A percentile compares a stretch with the other conserved stretches of the same genome.
phyloP scores from a whole-genome alignment of 2,329 filamentous ascomycete genomes.

The Orbilia brochopaga region DNA sequence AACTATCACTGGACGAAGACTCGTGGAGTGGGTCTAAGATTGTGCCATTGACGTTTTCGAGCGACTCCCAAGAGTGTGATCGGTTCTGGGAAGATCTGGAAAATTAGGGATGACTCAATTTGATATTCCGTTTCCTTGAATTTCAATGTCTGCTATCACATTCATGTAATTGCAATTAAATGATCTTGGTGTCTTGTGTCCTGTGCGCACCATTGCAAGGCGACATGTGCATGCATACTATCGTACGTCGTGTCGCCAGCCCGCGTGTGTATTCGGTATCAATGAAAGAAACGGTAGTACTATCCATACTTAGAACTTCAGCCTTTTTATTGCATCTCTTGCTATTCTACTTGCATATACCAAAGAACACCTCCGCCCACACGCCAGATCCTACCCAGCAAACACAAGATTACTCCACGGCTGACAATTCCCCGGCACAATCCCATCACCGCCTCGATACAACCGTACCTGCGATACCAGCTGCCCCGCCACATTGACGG shows the following conservation, averaged over 20 bases:
- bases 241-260: too few species aligned
- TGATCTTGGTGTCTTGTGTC: too few species aligned
- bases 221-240: too few species aligned
- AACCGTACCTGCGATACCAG: constrained; percentile 30
- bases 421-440: constrained; percentile 28
- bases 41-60: neutral
- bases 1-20: constrained; percentile 16
- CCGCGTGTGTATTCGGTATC: too few species aligned
- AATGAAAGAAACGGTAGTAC: too few species aligned
- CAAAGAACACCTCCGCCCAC: too few species aligned
- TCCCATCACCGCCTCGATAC: constrained; percentile 19
- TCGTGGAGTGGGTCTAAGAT: constrained; percentile 5
- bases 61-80: neutral
- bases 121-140: too few species aligned
- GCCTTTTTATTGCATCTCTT: too few species aligned
- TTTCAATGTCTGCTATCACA: too few species aligned
- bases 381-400: neutral
- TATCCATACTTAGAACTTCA: too few species aligned
- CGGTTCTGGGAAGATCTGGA: neutral
- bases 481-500: constrained; percentile 9
- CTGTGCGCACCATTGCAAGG: too few species aligned
- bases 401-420: constrained; percentile 41
- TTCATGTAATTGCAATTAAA: too few species aligned
- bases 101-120: neutral
- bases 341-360: neutral